Evolutionary conservation across 495 filamentous ascomycete species (phyloP).

Genomic region (Choiromyces venosus): DNA sequence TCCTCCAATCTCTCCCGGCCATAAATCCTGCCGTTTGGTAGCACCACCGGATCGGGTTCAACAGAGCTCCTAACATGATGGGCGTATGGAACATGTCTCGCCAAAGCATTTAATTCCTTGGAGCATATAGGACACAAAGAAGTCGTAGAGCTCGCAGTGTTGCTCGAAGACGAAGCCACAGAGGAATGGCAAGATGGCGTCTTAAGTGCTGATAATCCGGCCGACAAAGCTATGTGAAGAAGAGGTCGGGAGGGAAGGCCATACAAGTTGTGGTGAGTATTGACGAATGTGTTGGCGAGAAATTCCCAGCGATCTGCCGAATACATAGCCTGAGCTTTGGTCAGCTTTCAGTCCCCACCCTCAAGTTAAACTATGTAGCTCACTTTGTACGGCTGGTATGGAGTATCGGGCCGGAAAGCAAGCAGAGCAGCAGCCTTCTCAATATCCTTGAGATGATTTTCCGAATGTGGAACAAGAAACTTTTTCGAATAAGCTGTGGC

Average conservation of each 20-base stretch:
- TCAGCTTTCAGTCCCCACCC: background rate
- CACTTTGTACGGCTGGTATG: slow-evolving; percentile 60
- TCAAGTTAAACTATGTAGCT: background rate
- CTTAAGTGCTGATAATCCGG: slow-evolving; percentile 89
- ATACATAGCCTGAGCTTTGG: slow-evolving; percentile 59
- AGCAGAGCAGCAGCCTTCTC: slow-evolving; percentile 72
- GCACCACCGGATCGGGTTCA: slow-evolving; percentile 74
- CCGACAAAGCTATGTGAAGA: slow-evolving; percentile 85
- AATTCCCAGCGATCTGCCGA: slow-evolving; percentile 62
- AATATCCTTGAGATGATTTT: slow-evolving; percentile 63
- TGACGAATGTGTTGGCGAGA: slow-evolving; percentile 75
- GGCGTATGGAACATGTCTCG: slow-evolving; percentile 81
- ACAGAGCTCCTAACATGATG: slow-evolving; percentile 90
- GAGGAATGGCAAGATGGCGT: slow-evolving; percentile 86
- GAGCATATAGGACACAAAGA: slow-evolving; percentile 90
- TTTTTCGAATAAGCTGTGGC: slow-evolving; percentile 77
- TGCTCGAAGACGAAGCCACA: slow-evolving; percentile 51
- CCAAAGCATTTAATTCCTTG: slow-evolving; percentile 87
- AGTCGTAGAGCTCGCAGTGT: slow-evolving; percentile 55
- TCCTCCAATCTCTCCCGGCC: slow-evolving; percentile 67
- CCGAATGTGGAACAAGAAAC: slow-evolving; percentile 62
- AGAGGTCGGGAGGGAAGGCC: slow-evolving; percentile 76
- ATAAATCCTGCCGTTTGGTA: slow-evolving; percentile 85
- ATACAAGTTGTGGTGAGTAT: slow-evolving; percentile 80
- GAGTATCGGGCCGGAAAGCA: slow-evolving; percentile 61